Percentiles rank a stretch among this genome's conserved stretches.
These are phyloP conservation scores for Asterella californica DNA, from an alignment of 225 moss, liverwort and hornwort species.

Conservation along the genomic window DNA sequence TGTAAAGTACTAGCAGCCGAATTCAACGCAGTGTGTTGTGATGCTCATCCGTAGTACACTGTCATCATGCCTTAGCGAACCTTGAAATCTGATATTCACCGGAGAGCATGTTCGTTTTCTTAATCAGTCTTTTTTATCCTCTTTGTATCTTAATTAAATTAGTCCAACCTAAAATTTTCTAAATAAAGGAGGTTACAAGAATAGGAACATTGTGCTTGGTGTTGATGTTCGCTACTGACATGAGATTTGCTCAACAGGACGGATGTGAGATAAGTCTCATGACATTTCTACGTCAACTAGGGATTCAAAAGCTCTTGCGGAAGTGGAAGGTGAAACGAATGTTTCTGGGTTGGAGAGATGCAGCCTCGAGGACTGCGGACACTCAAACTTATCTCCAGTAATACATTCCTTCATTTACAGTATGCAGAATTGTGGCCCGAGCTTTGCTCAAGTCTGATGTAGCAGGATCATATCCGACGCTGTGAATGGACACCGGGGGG, in stretches of 20 bases:
- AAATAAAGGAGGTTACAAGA: neutral
- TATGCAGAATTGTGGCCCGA: constrained; percentile 7
- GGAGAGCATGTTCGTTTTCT: neutral
- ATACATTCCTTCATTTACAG: constrained; percentile 27
- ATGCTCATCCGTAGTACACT: too few relatives aligned
- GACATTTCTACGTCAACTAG: constrained; percentile 27
- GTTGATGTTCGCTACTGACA: neutral
- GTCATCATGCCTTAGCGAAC: too few relatives aligned
- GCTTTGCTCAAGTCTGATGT: neutral
- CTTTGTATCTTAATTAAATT: too few relatives aligned
- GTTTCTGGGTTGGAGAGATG: constrained; percentile 25
- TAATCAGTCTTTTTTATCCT: too few relatives aligned
- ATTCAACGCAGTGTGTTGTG: too few relatives aligned
- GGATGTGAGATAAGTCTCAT: constrained; percentile 39
- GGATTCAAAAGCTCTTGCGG: constrained; percentile 23
- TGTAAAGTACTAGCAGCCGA: too few relatives aligned
- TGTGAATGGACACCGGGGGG: neutral
- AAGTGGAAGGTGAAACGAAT: constrained; percentile 34
- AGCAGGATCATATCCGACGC: neutral
- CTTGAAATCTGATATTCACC: too few relatives aligned
- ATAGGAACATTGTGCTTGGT: neutral
- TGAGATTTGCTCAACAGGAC: constrained; percentile 26
- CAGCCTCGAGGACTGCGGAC: constrained; percentile 38
- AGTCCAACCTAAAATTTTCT: too few relatives aligned
- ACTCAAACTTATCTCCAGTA: constrained; percentile 52